Base-by-base conservation (phyloP, 129 eudicot species). In the Pulicaria dysenterica region DNA sequence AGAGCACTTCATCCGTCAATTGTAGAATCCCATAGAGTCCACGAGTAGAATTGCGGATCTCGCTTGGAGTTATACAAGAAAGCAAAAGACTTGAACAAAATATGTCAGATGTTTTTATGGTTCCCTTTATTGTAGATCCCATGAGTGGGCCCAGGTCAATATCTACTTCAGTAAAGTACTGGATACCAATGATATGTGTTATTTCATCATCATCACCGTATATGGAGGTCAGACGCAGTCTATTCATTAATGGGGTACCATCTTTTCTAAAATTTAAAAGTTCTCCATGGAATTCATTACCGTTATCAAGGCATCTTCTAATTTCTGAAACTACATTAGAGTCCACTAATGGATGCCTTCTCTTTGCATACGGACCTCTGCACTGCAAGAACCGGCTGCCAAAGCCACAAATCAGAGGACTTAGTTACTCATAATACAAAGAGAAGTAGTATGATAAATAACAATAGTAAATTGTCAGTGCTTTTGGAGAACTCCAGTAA, bases 241-340 rank as follows among this genome's bases (percentile, higher is more conserved):
- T 83, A 67, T 93, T 93, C 92, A 93, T 87, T 68, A 93, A 59
- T 38, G 98, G 98, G 72, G 92, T 83, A 11, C 98, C 98, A 64
- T 93, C 96, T 77, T 93, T 93, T 53, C 88, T 87, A 64, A 93
- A 93, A 66, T 93, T 93, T 69, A 93, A 62, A 65, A 93, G 68
- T 73, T 93, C 96, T n/a, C 98, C 98, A 73, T 87, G 89, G 77
- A 93, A 93, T 73, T 93, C 98, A 40, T 83, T 50, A 84, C 92
- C 89, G 19, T 83, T 83, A 1, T 74, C 87, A n/a, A 89, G 76
- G 72, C 92, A 89, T 83, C 92, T 86, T 85, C 92, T 79, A 40
- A 89, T 93, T 81, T 89, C 96, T 24, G 95, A 82, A 56, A 87
- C 95, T 16, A 87, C 79, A 4, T 88, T 61, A 36, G 96, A 77